Base-by-base conservation (phyloP, 2,329 filamentous ascomycete species). In the Cladosporium sphaerospermum region DNA sequence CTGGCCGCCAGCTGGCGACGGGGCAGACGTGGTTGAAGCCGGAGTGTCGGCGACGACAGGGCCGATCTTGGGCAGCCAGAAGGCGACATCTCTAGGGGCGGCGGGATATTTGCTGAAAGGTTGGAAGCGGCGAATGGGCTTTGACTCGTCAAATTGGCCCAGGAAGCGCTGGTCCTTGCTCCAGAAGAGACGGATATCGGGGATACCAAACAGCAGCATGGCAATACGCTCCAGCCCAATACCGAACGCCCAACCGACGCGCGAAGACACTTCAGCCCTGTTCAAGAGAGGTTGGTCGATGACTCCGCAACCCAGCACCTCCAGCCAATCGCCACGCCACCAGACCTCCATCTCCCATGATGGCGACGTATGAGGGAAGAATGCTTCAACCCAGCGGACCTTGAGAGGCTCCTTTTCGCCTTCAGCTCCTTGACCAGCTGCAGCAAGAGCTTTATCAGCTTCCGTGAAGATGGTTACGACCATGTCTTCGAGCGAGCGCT, bases 161-260 rank as follows among this genome's bases (percentile, higher is more conserved):
- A 95, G 73, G 72, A 99, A 99, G 8, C 93, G 82, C 62, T 78
- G 67, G 68, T 99, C 93, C 52, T 78, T 76, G 32, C 88, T 95
- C 93, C 93, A 99, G 75, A 99, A 97, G 4, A 97, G 82, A 10
- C 93, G 85, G 61, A 99, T 99, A 67, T 99, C 93, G 0, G 91
- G 89, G 55, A 99, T 95, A 55, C 88, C 86, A 75, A 96, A 99
- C 19, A 99, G 81, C 34, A 99, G 81, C 93, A 99, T 99, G 56
- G 93, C 92, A 58, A 99, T 92, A 56, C 93, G 83, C 71, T 99
- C 93, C 28, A 99, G 80, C 2, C 93, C 93, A 14, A 97, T 78
- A 34, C 93, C 93, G 71, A 97, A 99, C 1, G 93, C 93, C 93
- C 93, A 99, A 4, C 91, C 92, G 2, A 95, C 71, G 64, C 88